Base-by-base conservation (phyloP, 129 eudicot genomes). In the Flaveria robusta region DNA sequence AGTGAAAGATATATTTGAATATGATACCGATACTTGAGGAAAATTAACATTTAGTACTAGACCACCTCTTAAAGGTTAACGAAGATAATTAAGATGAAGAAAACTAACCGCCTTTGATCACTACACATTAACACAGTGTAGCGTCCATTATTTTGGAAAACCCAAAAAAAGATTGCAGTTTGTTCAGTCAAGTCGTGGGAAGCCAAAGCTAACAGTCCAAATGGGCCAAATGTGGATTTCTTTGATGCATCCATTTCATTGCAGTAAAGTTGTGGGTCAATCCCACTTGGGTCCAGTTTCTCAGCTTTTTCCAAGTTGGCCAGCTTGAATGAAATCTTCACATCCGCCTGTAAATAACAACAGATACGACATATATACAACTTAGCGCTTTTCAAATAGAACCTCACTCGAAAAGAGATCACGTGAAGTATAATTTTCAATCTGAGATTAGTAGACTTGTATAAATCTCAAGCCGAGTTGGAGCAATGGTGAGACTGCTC, bases 71-170 rank as follows among this genome's bases (percentile, higher is more conserved):
- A 20, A 52, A 52, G 9, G 60, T 27, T 29, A 7, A 2, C 18
- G 7, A 12, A 26, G 23, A 65, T 65, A 52, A 12, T 19, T 5
- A 16, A 46, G 42, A 34, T 9, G 27, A 50, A 34, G 58, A 43
- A 58, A 60, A 76, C 77, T 3, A 12, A 93, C 98, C 92, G 88
- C 89, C 88, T 88, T 62, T 90, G 97, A 79, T 93, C 98, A 74
- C 93, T 90, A 70, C 97, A 88, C 96, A 93, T 90, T 14, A 93
- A 82, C 67, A 88, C 96, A 42, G 74, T 64, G 23, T 63, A 81
- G 41, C 72, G 81, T 50, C 71, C 86, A 22, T 64, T 42, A 7
- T 23, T 67, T 75, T 73, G 81, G 60, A 76, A 87, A 72, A 93
- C 74, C 34, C 82, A 63, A 76, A 93, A 93, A 77, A 85, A 88